A percentile compares a stretch with the other conserved stretches of the same genome.
Conservation (phyloP, 768 basidiomycete genomes). For the Agaricus blazei region DNA sequence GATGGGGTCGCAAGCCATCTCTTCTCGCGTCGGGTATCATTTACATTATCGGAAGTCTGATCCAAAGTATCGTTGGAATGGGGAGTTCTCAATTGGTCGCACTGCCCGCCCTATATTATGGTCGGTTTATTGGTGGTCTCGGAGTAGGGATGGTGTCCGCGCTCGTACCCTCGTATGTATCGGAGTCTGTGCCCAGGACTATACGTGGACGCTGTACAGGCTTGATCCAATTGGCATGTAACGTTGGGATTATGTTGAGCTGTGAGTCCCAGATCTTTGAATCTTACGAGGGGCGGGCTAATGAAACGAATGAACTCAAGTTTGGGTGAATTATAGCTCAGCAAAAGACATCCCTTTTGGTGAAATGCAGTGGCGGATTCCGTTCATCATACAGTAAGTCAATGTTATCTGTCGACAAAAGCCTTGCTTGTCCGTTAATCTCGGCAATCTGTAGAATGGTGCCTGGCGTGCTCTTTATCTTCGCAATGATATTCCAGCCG, state of each 20-base stretch:
- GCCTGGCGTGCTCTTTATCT: constrained; percentile 44
- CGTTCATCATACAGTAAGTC: constrained; percentile 41
- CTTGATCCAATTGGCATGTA: constrained; percentile 32
- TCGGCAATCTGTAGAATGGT: constrained; percentile 25
- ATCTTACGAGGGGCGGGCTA: background rate
- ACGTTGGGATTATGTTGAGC: constrained; percentile 33
- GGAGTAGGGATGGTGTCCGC: constrained; percentile 54
- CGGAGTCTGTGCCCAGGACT: constrained; percentile 41
- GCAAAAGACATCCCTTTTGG: constrained; percentile 28
- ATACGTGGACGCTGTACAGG: constrained; percentile 50
- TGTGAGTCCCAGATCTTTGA: constrained; percentile 18
- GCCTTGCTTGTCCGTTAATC: background rate
- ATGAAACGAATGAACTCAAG: constrained; percentile 15
- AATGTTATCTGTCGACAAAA: background rate
- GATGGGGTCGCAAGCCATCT: constrained; percentile 42
- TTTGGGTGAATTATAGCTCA: constrained; percentile 45
- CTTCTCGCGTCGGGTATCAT: constrained; percentile 39
- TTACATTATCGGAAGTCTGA: constrained; percentile 42
- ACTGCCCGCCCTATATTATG: constrained; percentile 36
- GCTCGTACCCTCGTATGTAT: constrained; percentile 45
- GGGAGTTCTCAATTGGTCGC: constrained; percentile 29
- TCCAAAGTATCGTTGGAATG: constrained; percentile 40
- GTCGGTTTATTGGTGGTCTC: constrained; percentile 55
- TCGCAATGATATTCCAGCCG: constrained; percentile 42
- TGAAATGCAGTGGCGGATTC: constrained; percentile 50